Base-by-base conservation (phyloP, 1,284 basidiomycete genomes). In the Marasmius fiardii region DNA sequence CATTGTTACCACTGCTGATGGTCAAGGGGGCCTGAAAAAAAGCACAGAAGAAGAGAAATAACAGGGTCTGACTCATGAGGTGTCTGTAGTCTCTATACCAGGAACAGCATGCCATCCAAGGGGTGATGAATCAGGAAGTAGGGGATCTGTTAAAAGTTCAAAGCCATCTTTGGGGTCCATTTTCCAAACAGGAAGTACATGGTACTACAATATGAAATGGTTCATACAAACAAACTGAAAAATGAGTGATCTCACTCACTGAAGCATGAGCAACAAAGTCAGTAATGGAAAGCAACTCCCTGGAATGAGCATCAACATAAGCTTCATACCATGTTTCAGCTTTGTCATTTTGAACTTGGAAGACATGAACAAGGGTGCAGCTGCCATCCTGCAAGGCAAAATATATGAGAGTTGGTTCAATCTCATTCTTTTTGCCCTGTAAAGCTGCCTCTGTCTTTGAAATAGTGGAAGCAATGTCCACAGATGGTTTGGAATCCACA, bases 321-420 rank as follows among this genome's bases (percentile, higher is more conserved):
- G 82, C 84, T 69, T 86, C 80, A 63, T 78, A 78, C 82, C 82
- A 86, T 28, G 76, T 74, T 54, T 78, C 75, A 33, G 74, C 70
- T 59, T 68, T 68, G 18, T 77, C 74, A 56, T 80, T 80, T 64
- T 79, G 76, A 51, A 84, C 76, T 66, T 82, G 78, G 53, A 80
- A 65, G 51, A 82, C 79, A 58, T 82, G 71, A 3, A 69, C 72
- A 47, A 81, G 74, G 41, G 73, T 71, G 33, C 77, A 69, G 7
- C 76, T 74, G 43, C 76, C 77, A 59, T 80, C 77, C 16, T 72
- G 68, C 53, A 68, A 67, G 8, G 67, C 73, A 31, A 79, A 66
- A 60, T 75, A 77, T 66, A 65, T 71, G 7, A 76, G 56, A 0
- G 65, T 65, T 0, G 70, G 53, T 1, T 68, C 65, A 48, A 67